Evolutionary conservation across 2,329 filamentous ascomycete species (phyloP).

Genomic region (Mollisia scopiformis): DNA sequence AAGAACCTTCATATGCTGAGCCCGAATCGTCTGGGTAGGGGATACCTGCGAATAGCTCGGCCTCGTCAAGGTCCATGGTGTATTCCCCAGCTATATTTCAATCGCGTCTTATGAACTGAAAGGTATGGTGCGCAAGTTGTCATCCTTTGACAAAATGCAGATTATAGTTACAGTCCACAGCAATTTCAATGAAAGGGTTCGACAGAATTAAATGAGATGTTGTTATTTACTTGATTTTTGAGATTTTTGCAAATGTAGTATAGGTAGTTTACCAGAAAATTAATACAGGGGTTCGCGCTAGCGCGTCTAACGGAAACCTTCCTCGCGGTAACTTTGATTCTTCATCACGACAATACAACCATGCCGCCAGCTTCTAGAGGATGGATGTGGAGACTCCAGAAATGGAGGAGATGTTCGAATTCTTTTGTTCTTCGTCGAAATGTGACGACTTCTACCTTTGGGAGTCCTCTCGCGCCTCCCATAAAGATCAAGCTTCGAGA

Average conservation of each 20-base stretch:
- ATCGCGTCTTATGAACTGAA: constrained; percentile 17
- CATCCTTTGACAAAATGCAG: constrained; percentile 16
- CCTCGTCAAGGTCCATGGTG: constrained; percentile 25
- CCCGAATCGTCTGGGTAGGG: constrained; percentile 26
- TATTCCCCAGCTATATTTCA: constrained; percentile 15
- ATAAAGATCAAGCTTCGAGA: constrained; percentile 65
- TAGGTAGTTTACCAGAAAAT: not conserved
- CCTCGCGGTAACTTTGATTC: not conserved
- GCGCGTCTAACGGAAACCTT: constrained; percentile 9
- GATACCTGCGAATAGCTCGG: constrained; percentile 7
- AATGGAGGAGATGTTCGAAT: constrained; percentile 16
- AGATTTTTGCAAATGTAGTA: not conserved
- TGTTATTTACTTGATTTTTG: not conserved
- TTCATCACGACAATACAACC: constrained; percentile 7
- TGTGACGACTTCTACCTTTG: constrained; percentile 18
- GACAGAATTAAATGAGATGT: too few relatives aligned
- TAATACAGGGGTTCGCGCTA: constrained; percentile 17
- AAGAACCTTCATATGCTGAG: constrained; percentile 32
- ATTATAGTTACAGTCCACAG: too few relatives aligned
- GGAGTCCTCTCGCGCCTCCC: constrained; percentile 6
- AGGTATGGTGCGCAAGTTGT: constrained; percentile 8
- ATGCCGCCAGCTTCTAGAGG: constrained; percentile 38
- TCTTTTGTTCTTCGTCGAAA: constrained; percentile 12
- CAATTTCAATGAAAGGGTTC: too few relatives aligned
- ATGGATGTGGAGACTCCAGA: constrained; percentile 20